A percentile compares a stretch with the other conserved stretches of the same genome.
Conservation (phyloP, 371 early-diverging fungal genomes). For the Mortierella polycephala region DNA sequence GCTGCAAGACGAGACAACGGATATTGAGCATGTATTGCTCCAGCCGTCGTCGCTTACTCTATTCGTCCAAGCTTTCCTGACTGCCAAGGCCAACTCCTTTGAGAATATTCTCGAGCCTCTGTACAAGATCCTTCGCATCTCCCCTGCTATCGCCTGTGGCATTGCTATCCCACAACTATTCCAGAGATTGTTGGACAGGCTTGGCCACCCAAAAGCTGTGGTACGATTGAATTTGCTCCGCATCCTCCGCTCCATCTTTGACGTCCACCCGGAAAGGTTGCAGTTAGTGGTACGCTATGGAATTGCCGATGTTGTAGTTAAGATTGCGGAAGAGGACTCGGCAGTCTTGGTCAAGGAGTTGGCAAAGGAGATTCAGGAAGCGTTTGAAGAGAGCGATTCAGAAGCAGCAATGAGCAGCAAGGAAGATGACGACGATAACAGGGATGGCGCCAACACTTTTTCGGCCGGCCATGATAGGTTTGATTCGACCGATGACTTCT, state of each 20-base stretch:
- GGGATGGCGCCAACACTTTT: not conserved
- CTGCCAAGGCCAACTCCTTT: constrained; percentile 58
- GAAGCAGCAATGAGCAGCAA: constrained; percentile 26
- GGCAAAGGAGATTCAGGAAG: constrained; percentile 57
- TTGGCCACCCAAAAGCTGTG: constrained; percentile 60
- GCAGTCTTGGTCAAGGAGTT: constrained; percentile 58
- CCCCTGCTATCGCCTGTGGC: constrained; percentile 46
- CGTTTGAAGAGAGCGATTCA: constrained; percentile 40
- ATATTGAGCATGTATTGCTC: constrained; percentile 58
- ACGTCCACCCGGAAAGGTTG: constrained; percentile 41
- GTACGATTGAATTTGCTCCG: constrained; percentile 61
- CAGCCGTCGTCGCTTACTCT: constrained; percentile 49
- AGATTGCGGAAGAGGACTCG: constrained; percentile 54
- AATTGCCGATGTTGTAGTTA: constrained; percentile 34
- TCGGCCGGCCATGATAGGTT: constrained; percentile 17
- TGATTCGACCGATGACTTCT: constrained; percentile 16
- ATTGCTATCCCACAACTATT: constrained; percentile 57
- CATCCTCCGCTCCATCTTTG: constrained; percentile 58
- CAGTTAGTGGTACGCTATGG: constrained; percentile 38
- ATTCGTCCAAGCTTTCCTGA: constrained; percentile 56
- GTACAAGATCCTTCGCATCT: constrained; percentile 57
- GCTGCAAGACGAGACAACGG: constrained; percentile 60
- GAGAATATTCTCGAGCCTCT: constrained; percentile 63
- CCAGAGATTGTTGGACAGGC: constrained; percentile 50
- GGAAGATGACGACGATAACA: constrained; percentile 11